Evolutionary conservation across 2,329 filamentous ascomycete species (phyloP), one percentile per base, ranked within the genome.

Genomic region (Neopestalotiopsis sp.): DNA sequence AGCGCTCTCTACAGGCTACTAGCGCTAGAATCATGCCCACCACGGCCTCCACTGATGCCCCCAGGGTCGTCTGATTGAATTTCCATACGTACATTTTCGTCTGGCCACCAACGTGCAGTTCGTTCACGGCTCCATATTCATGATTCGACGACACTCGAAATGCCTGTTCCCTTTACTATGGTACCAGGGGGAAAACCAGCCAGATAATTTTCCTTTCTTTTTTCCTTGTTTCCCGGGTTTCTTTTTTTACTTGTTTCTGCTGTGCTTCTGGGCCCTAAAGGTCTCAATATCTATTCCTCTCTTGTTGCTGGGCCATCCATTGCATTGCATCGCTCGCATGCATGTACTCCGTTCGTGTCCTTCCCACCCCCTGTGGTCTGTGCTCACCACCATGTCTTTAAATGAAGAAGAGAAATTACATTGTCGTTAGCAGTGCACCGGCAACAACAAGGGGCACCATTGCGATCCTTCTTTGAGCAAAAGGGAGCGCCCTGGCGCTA

Each of bases 361-460:
- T 40, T n/a, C 32, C 60, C 72, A 70, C 67, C 60, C 72, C 71
- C 67, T 74, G 64, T 75, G 72, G 74, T 71, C 74, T 69, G 72
- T 75, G 73, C 73, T 71, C 70, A 52, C 67, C 69, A 70, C 68
- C 69, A 71, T 68, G 65, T 74, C 70, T 67, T 71, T 67, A 75
- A 75, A 76, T 77, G 74, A 75, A 74, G 73, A 69, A 73, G 73
- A 70, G 75, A 78, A 75, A 77, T 78, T 77, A 73, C 74, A 74
- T 72, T 68, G 73, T 74, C 72, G 71, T 74, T 76, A 76, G 74
- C 68, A 71, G 74, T 74, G 72, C 73, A 73, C 70, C 71, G 68
- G 69, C 71, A 69, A 60, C 68, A 74, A 66, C 61, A 62, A 10
- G 68, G 68, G 68, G 68, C 30, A 56, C 38, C 42, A 20, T 20